Evolutionary conservation across 345 rosid species (phyloP).

Genomic region (Mallotus nudiflorus): DNA sequence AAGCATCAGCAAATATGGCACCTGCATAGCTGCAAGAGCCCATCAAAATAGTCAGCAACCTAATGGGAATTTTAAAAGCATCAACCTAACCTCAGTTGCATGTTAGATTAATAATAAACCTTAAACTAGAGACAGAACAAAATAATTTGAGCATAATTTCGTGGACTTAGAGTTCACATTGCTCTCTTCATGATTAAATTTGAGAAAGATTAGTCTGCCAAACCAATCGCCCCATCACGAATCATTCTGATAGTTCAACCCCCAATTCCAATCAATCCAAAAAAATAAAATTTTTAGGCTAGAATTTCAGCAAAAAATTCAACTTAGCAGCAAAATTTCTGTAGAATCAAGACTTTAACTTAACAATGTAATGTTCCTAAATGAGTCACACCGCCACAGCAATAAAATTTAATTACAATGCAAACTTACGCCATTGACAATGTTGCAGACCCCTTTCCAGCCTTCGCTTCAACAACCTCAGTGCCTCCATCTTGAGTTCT

Average conservation of each 20-base stretch:
- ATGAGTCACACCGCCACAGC: not conserved
- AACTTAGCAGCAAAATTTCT: not conserved
- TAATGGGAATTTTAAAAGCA: too few relatives aligned
- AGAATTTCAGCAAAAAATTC: not conserved
- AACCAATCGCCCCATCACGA: not conserved
- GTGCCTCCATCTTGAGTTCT: slow-evolving; percentile 91
- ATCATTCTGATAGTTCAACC: not conserved
- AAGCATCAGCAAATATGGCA: slow-evolving; percentile 84
- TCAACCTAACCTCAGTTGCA: not conserved
- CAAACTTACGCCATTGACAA: slow-evolving; percentile 85
- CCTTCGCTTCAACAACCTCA: slow-evolving; percentile 90
- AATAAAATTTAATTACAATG: not conserved
- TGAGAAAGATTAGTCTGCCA: not conserved
- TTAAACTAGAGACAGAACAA: not conserved
- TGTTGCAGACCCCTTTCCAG: slow-evolving; percentile 92
- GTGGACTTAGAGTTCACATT: not conserved
- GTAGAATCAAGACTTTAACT: not conserved
- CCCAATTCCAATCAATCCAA: not conserved
- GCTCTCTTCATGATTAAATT: not conserved
- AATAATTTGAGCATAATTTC: too few relatives aligned
- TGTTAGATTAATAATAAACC: not conserved
- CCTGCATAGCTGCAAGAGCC: slow-evolving; percentile 66
- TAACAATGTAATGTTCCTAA: too few relatives aligned
- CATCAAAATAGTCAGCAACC: not conserved
- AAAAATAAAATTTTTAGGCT: not conserved